Evolutionary conservation across 1,284 basidiomycete genomes (phyloP).

Genomic region (Microbotryomycetes sp.): DNA sequence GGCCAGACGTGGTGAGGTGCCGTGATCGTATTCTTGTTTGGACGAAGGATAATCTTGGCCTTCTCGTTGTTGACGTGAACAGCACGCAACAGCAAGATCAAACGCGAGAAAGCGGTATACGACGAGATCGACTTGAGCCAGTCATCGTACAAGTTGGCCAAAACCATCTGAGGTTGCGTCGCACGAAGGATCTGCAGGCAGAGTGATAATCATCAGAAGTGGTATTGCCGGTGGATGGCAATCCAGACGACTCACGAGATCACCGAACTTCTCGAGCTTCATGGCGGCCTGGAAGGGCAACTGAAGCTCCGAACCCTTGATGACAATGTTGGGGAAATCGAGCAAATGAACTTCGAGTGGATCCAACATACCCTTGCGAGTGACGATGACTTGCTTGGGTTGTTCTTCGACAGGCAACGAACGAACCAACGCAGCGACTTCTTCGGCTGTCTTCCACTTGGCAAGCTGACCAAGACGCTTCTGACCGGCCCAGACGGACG

Average conservation of each 20-base stretch:
- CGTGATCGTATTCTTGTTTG: conserved; percentile 71
- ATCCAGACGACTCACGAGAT: conserved; percentile 54
- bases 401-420: conserved; percentile 98
- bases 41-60: conserved; percentile 61
- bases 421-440: conserved; percentile 94
- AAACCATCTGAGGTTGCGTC: conserved; percentile 97
- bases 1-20: conserved; percentile 99
- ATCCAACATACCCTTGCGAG: conserved; percentile 95
- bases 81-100: conserved; percentile 90
- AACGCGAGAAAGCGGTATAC: conserved; percentile 97
- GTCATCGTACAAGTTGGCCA: conserved; percentile 98
- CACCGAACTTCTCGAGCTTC: conserved; percentile 99
- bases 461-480: conserved; percentile 99
- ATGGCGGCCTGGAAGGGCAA: conserved; percentile 98
- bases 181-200: conserved; percentile 54
- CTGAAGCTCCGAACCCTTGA: conserved; percentile 97
- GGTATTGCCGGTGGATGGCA: not conserved
- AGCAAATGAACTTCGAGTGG: conserved; percentile 86
- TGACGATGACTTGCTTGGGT: conserved; percentile 98
- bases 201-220: conserved; percentile 7
- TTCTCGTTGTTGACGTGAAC: conserved; percentile 99
- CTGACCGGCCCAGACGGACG: conserved; percentile 98
- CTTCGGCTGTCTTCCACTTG: conserved; percentile 99
- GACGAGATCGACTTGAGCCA: conserved; percentile 99
- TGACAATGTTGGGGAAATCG: conserved; percentile 99